A percentile compares a stretch with the other conserved stretches of the same genome.
Conservation (phyloP, 805 yeast genomes). For the Peterozyma xylosa region DNA sequence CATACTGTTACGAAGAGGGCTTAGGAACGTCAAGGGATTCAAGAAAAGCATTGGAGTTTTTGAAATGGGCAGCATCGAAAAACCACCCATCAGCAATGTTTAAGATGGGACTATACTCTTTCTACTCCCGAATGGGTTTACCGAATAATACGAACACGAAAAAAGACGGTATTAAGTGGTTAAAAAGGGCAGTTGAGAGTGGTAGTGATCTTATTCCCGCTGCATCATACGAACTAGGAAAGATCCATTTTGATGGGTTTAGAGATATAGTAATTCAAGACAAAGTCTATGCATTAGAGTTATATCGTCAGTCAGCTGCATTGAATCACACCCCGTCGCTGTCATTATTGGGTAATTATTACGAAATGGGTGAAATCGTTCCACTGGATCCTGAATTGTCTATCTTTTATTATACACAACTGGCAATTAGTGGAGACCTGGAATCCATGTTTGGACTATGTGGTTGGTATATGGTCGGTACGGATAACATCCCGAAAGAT, state of each 20-base stretch:
- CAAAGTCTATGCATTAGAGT: constrained; percentile 72
- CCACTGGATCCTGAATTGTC: constrained; percentile 78
- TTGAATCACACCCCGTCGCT: constrained; percentile 81
- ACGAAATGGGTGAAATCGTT: constrained; percentile 73
- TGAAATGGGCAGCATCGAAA: constrained; percentile 80
- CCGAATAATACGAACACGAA: constrained; percentile 60
- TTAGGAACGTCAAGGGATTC: constrained; percentile 88
- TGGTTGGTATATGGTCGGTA: constrained; percentile 94
- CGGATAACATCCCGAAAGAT: constrained; percentile 76
- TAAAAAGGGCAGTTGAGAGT: constrained; percentile 74
- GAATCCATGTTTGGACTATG: constrained; percentile 89
- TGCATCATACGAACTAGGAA: constrained; percentile 92
- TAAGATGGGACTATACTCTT: constrained; percentile 82
- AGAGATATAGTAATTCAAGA: constrained; percentile 83
- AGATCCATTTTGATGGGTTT: constrained; percentile 78
- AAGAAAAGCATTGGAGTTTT: constrained; percentile 73
- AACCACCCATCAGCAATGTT: constrained; percentile 97
- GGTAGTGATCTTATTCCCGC: constrained; percentile 82
- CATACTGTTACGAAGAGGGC: constrained; percentile 90
- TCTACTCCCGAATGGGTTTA: constrained; percentile 79
- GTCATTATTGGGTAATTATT: constrained; percentile 69
- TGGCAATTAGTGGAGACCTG: constrained; percentile 83
- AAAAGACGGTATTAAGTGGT: constrained; percentile 88
- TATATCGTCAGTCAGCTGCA: constrained; percentile 83
- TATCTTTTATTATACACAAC: constrained; percentile 87